Conservation (phyloP, 2,329 filamentous ascomycete species). For the Drechslerella dactyloides region DNA sequence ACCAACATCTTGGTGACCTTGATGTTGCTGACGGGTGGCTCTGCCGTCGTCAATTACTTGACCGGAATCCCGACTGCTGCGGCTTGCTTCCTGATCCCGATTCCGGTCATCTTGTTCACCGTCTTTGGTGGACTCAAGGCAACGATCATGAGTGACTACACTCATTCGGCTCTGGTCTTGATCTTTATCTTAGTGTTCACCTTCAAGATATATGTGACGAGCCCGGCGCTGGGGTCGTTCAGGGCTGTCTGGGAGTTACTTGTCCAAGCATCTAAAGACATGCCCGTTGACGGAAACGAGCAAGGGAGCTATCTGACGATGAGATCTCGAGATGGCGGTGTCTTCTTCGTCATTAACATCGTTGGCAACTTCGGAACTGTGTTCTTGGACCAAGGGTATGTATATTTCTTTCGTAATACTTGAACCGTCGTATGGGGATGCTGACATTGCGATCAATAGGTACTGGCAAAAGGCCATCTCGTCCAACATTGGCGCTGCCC, state of each 20-base stretch:
- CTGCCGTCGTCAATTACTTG: constrained; percentile 73
- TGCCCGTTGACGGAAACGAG: constrained; percentile 80
- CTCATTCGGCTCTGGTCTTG: constrained; percentile 83
- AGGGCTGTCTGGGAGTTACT: constrained; percentile 78
- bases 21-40: constrained; percentile 85
- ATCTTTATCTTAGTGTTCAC: constrained; percentile 86
- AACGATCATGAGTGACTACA: constrained; percentile 83
- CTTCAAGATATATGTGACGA: constrained; percentile 79
- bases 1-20: constrained; percentile 87
- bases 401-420: too few species aligned
- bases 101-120: constrained; percentile 83
- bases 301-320: constrained; percentile 86
- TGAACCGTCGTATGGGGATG: constrained; percentile 68
- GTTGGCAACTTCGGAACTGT: constrained; percentile 75
- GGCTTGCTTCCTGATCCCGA: constrained; percentile 80
- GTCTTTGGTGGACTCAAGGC: constrained; percentile 60
- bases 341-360: constrained; percentile 91
- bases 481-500: constrained; percentile 79
- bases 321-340: constrained; percentile 77
- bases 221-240: constrained; percentile 74
- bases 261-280: constrained; percentile 69
- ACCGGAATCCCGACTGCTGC: constrained; percentile 79
- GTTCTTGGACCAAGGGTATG: constrained; percentile 42
- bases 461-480: constrained; percentile 96
- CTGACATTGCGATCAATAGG: constrained; percentile 63